Conservation (phyloP, 108 stramenopile genomes). For the Cyclostephanos tholiformis region DNA sequence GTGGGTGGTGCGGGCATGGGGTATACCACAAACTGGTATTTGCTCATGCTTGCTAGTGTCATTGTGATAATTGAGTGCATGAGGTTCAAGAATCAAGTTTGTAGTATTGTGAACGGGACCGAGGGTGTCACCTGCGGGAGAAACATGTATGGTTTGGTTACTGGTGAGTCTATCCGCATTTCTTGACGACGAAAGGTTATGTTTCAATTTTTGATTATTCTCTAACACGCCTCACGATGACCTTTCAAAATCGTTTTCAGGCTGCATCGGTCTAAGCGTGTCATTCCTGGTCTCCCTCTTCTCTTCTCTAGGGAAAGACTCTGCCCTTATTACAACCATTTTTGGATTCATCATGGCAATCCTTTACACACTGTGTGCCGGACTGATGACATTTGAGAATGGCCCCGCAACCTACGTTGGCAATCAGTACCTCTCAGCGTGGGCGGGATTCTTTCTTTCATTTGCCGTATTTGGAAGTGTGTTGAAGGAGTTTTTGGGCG, state of each 20-base stretch:
- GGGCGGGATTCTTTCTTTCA: conserved; percentile 49
- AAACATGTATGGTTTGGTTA: conserved; percentile 45
- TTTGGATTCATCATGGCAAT: conserved; percentile 39
- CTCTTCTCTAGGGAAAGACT: conserved; percentile 44
- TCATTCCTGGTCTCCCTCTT: conserved; percentile 47
- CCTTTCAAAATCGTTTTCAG: neutral
- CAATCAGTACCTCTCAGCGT: conserved; percentile 49
- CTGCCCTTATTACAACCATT: conserved; percentile 43
- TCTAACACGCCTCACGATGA: neutral
- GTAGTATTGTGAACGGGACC: conserved; percentile 35
- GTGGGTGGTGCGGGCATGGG: conserved; percentile 27
- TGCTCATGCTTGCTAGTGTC: conserved; percentile 39
- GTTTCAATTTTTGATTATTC: neutral
- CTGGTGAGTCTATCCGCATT: conserved; percentile 22
- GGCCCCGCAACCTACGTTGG: conserved; percentile 51
- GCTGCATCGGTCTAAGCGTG: conserved; percentile 34
- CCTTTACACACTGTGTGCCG: conserved; percentile 47
- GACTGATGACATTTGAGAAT: conserved; percentile 46
- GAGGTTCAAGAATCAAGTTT: conserved; percentile 51
- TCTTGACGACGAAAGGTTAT: neutral
- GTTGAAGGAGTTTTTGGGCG: conserved; percentile 52
- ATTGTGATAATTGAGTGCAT: conserved; percentile 49
- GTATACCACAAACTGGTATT: conserved; percentile 47
- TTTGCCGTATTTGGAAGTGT: conserved; percentile 50
- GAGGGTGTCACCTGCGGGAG: conserved; percentile 30